Base-by-base conservation (phyloP, 1,284 basidiomycete species). In the Sanghuangporus sanghuang region DNA sequence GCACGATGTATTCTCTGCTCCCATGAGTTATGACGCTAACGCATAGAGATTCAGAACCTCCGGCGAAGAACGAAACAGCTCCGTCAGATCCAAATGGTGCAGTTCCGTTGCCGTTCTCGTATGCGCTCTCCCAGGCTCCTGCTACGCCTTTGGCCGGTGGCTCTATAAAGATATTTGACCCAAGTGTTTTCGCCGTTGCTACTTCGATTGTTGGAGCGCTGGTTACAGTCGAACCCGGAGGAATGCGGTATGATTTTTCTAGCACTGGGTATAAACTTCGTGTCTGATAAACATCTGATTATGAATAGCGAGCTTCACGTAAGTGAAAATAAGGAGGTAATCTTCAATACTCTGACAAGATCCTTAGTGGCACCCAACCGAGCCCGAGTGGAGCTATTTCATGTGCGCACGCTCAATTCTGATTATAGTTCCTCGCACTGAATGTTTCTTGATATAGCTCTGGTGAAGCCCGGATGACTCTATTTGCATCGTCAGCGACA, bases 161-260 rank as follows among this genome's bases (percentile, higher is more conserved):
- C 7, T 76, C 78, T 0, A 78, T 84, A 57, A 89, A 89, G 70
- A 78, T 87, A 21, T 77, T 85, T 18, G 87, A 90, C 68, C 79
- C 79, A 0, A 75, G 71, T 38, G 80, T 79, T 18, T 90, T 90
- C 73, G 75, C 76, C 36, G 81, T 81, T 3, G 74, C 85, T 7
- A 77, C 79, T 62, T 82, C 79, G 4, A 81, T 89, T 46, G 79
- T 83, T 3, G 80, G 79, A 0, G 86, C 81, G 0, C 83, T 86
- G 61, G 82, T 90, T 5, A 78, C 74, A 0, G 78, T 89, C 38
- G 78, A 86, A 57, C 79, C 78, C 38, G 85, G 84, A 12, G 84
- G 79, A 4, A 81, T 89, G 75, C 77, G 86, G 76, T 84, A 68
- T 42, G 72, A 16, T 18, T 57, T 52, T n/a, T 32, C 49, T 3